phyloP scores from a whole-genome alignment of 2,329 filamentous ascomycete species.

The Microdochium paspali region DNA sequence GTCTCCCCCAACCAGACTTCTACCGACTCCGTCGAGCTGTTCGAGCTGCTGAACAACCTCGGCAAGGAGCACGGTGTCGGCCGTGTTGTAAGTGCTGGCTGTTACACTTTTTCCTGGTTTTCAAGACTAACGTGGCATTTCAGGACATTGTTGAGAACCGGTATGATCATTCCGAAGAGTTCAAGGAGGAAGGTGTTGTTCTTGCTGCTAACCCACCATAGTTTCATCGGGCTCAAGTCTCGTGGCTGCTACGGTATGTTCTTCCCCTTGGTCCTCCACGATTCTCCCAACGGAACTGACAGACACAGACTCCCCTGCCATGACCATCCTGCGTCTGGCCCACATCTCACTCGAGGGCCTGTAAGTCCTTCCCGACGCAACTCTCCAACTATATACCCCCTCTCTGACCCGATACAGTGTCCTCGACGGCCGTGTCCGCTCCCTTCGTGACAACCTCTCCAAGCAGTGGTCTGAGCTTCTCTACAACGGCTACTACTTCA shows the following conservation, averaged over 20 bases:
- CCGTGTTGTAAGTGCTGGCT: conserved; percentile 73
- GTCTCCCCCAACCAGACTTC: conserved; percentile 45
- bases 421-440: conserved; percentile 48
- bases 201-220: conserved; percentile 32
- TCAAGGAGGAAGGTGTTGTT: conserved; percentile 3
- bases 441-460: conserved; percentile 46
- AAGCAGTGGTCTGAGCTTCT: conserved; percentile 36
- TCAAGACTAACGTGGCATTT: background rate
- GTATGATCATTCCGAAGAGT: background rate
- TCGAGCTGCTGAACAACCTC: conserved; percentile 62
- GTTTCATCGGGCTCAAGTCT: conserved; percentile 58
- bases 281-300: background rate
- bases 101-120: conserved; percentile 3
- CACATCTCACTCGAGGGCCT: conserved; percentile 45
- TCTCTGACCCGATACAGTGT: conserved; percentile 19
- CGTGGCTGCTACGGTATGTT: conserved; percentile 61
- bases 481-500: conserved; percentile 42
- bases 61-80: conserved; percentile 66
- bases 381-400: background rate
- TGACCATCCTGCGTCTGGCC: conserved; percentile 23
- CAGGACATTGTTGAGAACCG: conserved; percentile 37
- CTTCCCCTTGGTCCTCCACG: background rate
- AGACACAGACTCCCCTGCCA: background rate
- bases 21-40: conserved; percentile 64
- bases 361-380: background rate